These are phyloP conservation scores for Lycium barbarum DNA, from an alignment of 257 asterid genomes.

Conservation along the genomic window DNA sequence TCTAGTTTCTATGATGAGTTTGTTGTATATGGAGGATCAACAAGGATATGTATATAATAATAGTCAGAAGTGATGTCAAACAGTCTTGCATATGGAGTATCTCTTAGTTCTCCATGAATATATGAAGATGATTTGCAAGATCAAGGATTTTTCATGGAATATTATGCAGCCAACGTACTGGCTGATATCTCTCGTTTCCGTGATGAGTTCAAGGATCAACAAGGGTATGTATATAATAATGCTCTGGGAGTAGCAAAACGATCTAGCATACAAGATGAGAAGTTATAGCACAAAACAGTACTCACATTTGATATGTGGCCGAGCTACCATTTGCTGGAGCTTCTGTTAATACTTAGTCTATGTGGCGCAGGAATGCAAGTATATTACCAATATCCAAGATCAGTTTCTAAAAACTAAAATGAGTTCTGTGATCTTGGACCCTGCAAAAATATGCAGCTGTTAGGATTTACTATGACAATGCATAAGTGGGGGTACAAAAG, in stretches of 20 bases:
- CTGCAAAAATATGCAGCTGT: background rate
- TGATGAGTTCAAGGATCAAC: constrained; percentile 16
- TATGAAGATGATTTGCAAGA: constrained; percentile 2
- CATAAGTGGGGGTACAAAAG: background rate
- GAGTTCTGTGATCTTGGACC: background rate
- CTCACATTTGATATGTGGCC: background rate
- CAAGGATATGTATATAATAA: background rate
- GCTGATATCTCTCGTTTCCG: background rate
- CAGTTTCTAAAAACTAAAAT: background rate
- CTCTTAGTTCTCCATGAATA: background rate
- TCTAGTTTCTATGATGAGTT: background rate
- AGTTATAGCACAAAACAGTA: background rate
- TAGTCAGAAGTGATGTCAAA: background rate
- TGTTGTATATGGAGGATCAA: background rate
- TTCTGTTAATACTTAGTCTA: background rate
- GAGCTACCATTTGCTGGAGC: background rate
- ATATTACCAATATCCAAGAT: background rate
- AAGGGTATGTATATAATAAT: constrained; percentile 10
- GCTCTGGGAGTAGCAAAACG: background rate
- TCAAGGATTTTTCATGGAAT: background rate
- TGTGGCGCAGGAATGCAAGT: background rate
- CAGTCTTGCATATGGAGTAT: background rate
- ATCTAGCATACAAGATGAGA: background rate
- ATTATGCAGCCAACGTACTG: background rate
- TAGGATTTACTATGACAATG: constrained; percentile 14